Evolutionary conservation across 441 rosid genomes (phyloP).

Genomic region (Gossypium trilobum): DNA sequence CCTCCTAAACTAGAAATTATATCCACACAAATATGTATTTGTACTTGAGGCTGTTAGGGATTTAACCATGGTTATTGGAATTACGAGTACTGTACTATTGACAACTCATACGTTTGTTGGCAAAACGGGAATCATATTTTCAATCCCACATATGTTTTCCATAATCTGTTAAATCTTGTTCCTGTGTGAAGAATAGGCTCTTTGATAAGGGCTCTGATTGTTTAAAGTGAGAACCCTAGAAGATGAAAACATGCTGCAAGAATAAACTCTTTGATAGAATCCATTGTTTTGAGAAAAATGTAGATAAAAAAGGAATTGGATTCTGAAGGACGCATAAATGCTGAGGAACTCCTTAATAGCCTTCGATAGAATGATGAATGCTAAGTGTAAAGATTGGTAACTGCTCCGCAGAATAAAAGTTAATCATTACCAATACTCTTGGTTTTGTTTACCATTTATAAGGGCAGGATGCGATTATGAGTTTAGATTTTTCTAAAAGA

Average conservation of each 20-base stretch:
- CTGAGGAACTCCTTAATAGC: not conserved
- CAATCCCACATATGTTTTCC: not conserved
- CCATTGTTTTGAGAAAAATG: not conserved
- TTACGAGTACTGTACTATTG: not conserved
- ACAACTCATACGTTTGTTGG: not conserved
- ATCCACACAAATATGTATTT: not conserved
- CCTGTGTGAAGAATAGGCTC: no score
- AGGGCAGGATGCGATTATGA: not conserved
- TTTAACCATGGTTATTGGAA: not conserved
- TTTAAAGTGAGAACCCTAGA: not conserved
- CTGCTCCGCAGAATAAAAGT: not conserved
- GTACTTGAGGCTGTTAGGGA: not conserved
- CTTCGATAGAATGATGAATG: not conserved
- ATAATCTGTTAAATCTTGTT: no score
- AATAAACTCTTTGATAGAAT: not conserved
- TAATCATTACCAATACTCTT: not conserved
- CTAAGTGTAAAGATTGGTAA: not conserved
- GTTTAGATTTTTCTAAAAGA: not conserved
- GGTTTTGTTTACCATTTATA: not conserved
- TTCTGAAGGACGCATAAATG: not conserved
- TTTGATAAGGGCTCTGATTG: not conserved
- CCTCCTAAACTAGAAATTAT: no score
- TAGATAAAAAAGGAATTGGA: not conserved
- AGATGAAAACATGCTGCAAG: not conserved
- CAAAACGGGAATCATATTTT: not conserved